These are phyloP conservation scores for Betula pendula DNA, from an alignment of 306 rosid genomes.

Conservation along the genomic window DNA sequence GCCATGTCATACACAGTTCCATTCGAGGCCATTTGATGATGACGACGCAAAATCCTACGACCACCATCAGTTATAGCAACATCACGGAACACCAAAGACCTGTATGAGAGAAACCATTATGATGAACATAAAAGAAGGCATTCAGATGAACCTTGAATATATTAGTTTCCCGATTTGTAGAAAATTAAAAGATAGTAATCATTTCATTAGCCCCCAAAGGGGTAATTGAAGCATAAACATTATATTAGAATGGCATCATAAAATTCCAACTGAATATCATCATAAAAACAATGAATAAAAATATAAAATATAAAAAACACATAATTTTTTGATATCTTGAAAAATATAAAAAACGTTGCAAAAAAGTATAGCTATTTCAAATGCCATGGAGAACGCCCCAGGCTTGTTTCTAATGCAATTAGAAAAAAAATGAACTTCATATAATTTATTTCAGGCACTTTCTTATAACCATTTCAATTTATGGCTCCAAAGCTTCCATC, in stretches of 20 bases:
- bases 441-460: not conserved
- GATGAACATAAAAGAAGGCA: not conserved
- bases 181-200: not conserved
- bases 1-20: conserved; percentile 81
- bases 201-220: too few relatives aligned
- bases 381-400: not conserved
- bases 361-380: not conserved
- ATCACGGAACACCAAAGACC: conserved; percentile 64
- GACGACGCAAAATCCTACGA: conserved; percentile 44
- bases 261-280: not conserved
- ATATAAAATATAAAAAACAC: too few relatives aligned
- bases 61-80: conserved; percentile 39
- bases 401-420: not conserved
- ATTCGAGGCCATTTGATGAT: conserved; percentile 57
- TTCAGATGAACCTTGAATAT: not conserved
- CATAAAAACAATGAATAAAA: not conserved
- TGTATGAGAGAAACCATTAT: conserved; percentile 18
- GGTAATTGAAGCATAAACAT: too few relatives aligned
- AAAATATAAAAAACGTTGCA: not conserved
- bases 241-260: too few relatives aligned
- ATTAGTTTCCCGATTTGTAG: not conserved
- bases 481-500: not conserved
- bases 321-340: not conserved
- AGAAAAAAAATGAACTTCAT: not conserved
- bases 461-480: not conserved